Base-by-base conservation (phyloP, 176 grass and related monocot species). In the Triticum timopheevii region DNA sequence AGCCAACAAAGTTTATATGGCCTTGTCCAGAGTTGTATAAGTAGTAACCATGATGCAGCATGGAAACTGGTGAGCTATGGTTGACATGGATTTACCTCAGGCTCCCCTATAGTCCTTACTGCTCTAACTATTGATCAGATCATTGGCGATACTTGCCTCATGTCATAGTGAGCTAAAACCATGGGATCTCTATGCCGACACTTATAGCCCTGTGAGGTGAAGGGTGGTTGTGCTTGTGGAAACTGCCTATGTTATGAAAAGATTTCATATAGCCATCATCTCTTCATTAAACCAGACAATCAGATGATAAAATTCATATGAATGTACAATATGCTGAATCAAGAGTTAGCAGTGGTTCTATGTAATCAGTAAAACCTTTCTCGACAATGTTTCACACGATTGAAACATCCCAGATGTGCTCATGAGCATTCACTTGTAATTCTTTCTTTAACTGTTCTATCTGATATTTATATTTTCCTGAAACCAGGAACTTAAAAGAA, bases 401-500 rank as follows among this genome's bases (percentile, higher is more conserved):
- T 83, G 54, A 66, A 91, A 61, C 24, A 34, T 13, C 19, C 3
- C 34, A 71, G 36, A 88, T 84, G 50, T 39, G 8, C 15, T 22
- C 62, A 76, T n/a, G 67, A 23, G 33, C 20, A 47, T 61, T 61
- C 59, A 22, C 27, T 38, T 31, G 20, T 84, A 33, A 78, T 65
- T 54, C 28, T 20, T 34, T 73, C n/a, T 76, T 67, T 69, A 56
- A 69, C 69, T 87, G 24, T 13, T 10, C 1, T 65, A 42, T 13
- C 64, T 90, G 63, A 76, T 82, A 22, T 58, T 69, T 74, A 65
- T 71, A n/a, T 86, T 30, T 75, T 23, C 42, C 6, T 88, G 71
- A 35, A 9, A 79, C 34, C 87, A 98, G 96, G 97, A 98, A 85
- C 38, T 98, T 73, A 96, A 96, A 96, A 93, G 90, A 73, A 93